Evolutionary conservation across 2,329 filamentous ascomycete genomes (phyloP).

Genomic region (Biscogniauxia marginata): DNA sequence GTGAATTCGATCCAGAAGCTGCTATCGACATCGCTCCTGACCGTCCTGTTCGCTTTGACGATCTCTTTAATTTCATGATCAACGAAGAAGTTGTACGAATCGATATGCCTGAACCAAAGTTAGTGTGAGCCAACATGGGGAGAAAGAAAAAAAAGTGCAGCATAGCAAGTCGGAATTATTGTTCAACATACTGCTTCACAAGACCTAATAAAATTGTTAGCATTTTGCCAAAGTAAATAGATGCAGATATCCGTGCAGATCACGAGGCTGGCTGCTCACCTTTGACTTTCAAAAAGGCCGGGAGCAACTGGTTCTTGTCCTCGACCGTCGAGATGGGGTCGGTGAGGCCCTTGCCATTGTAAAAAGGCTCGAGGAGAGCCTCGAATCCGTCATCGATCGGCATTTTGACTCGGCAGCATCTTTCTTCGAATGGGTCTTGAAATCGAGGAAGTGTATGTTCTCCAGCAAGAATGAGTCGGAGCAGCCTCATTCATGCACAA

Average conservation of each 20-base stretch:
- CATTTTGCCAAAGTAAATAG: background rate
- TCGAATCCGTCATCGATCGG: slow-evolving; percentile 62
- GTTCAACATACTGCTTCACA: slow-evolving; percentile 71
- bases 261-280: slow-evolving; percentile 43
- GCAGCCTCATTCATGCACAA: slow-evolving; percentile 8
- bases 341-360: slow-evolving; percentile 66
- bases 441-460: background rate
- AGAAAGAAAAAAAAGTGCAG: too few relatives aligned
- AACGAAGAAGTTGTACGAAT: slow-evolving; percentile 98
- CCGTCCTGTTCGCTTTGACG: slow-evolving; percentile 82
- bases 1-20: slow-evolving; percentile 92
- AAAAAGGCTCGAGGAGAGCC: slow-evolving; percentile 65
- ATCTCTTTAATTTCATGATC: slow-evolving; percentile 97
- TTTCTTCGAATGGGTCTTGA: background rate
- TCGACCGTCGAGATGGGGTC: slow-evolving; percentile 64
- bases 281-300: slow-evolving; percentile 98
- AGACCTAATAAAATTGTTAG: slow-evolving; percentile 50
- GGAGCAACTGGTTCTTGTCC: slow-evolving; percentile 96
- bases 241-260: slow-evolving; percentile 3
- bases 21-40: slow-evolving; percentile 89
- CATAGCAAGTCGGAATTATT: background rate
- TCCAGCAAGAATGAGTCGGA: slow-evolving; percentile 10
- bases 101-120: slow-evolving; percentile 64
- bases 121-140: slow-evolving; percentile 9
- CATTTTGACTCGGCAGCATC: slow-evolving; percentile 40